A percentile compares a stretch with the other conserved stretches of the same genome.
Conservation (phyloP, 345 rosid species). For the Psidium guajava region DNA sequence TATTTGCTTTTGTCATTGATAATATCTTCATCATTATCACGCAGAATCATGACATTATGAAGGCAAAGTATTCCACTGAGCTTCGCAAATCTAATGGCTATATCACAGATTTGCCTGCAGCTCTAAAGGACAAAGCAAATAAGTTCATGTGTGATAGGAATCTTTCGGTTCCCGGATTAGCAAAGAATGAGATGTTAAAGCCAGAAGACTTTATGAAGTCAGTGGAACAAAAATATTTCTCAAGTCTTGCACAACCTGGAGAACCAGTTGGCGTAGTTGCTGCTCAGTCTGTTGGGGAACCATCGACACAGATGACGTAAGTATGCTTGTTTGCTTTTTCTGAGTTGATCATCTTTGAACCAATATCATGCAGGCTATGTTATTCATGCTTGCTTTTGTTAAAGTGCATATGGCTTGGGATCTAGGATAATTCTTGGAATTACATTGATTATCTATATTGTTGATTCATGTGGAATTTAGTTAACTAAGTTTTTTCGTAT, state of each 20-base stretch:
- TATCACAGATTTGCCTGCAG: constrained; percentile 41
- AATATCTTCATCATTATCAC: not conserved
- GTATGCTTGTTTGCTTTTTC: constrained; percentile 8
- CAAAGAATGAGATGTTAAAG: constrained; percentile 16
- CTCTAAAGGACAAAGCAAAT: constrained; percentile 55
- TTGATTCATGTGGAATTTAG: not conserved
- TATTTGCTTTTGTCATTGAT: constrained; percentile 1
- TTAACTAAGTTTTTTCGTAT: not conserved
- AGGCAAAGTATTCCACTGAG: constrained; percentile 24
- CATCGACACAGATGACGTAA: constrained; percentile 99
- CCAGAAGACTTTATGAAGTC: constrained; percentile 45
- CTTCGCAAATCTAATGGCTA: constrained; percentile 36
- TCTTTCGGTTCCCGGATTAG: not conserved
- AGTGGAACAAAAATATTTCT: constrained; percentile 56
- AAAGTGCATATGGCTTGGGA: not conserved
- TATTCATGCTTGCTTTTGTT: not conserved
- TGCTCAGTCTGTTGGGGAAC: constrained; percentile 98
- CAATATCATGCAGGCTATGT: not conserved
- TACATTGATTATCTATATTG: not conserved
- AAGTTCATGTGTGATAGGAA: constrained; percentile 26
- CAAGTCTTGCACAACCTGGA: constrained; percentile 96
- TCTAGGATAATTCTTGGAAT: not conserved
- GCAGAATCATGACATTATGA: constrained; percentile 73
- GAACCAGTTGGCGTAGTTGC: constrained; percentile 99
- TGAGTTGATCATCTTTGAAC: not conserved